A percentile compares a stretch with the other conserved stretches of the same genome.
Conservation (phyloP, 331 rosid species). For the Spiraea crenata region DNA sequence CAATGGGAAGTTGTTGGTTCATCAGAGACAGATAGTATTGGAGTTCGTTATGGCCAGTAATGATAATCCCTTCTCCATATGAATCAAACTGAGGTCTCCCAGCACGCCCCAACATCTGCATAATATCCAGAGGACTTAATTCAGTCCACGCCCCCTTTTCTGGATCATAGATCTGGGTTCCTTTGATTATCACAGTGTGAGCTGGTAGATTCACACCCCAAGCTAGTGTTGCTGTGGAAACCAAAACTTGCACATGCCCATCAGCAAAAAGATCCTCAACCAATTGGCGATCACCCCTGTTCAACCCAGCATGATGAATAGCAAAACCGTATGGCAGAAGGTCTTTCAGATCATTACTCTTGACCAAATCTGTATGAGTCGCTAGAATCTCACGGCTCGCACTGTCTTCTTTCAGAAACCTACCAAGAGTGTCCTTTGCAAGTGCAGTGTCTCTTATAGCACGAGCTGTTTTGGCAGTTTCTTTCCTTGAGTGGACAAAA, state of each 20-base stretch:
- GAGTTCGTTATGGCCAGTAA: slow-evolving; percentile 82
- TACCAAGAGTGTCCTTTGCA: slow-evolving; percentile 88
- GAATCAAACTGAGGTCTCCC: slow-evolving; percentile 94
- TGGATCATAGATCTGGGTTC: slow-evolving; percentile 90
- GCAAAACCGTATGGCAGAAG: slow-evolving; percentile 96
- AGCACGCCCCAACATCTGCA: slow-evolving; percentile 99
- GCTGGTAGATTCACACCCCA: slow-evolving; percentile 99
- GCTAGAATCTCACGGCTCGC: slow-evolving; percentile 97
- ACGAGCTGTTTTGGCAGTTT: slow-evolving; percentile 95
- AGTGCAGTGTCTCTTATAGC: slow-evolving; percentile 93
- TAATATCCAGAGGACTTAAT: slow-evolving; percentile 87
- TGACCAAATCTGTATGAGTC: slow-evolving; percentile 89
- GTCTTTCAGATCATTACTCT: slow-evolving; percentile 93
- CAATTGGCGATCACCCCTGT: slow-evolving; percentile 85
- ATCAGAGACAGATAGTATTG: slow-evolving; percentile 91
- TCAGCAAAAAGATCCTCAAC: slow-evolving; percentile 96
- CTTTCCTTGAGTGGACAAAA: slow-evolving; percentile 94
- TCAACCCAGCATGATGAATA: slow-evolving; percentile 95
- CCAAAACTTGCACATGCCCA: slow-evolving; percentile 94
- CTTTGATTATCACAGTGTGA: slow-evolving; percentile 84
- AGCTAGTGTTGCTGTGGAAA: slow-evolving; percentile 96
- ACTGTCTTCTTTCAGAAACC: slow-evolving; percentile 91
- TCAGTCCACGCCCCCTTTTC: slow-evolving; percentile 99
- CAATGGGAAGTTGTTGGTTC: slow-evolving; percentile 94
- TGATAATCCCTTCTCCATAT: slow-evolving; percentile 85